A percentile compares a stretch with the other conserved stretches of the same genome.
Evolutionary conservation across 1,284 basidiomycete species (phyloP).

Genomic region (Ceratobasidium sp.): DNA sequence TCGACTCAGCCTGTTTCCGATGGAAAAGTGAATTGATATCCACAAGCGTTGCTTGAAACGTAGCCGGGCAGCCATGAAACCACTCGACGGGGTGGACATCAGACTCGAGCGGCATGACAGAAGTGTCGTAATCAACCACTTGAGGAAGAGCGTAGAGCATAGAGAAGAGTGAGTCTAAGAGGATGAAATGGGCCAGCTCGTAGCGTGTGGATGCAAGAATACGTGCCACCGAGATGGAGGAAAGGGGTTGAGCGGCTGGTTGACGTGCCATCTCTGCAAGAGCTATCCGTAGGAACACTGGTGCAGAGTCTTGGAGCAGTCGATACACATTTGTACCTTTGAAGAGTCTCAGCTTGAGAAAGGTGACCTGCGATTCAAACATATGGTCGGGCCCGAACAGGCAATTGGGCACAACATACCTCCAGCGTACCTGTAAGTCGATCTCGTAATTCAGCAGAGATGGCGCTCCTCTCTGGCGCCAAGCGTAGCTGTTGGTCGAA

Average conservation of each 20-base stretch:
- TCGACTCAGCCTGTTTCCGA: not conserved
- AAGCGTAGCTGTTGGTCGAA: not conserved
- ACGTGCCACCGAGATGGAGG: not conserved
- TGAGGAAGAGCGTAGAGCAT: no score
- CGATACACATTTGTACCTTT: not conserved
- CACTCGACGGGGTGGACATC: conserved; percentile 1
- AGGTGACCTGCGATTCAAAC: not conserved
- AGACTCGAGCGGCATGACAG: not conserved
- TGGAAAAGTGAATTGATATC: conserved; percentile 26
- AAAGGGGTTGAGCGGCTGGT: not conserved
- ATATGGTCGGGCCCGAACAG: not conserved
- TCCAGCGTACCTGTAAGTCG: conserved; percentile 14
- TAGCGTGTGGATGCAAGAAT: conserved; percentile 1
- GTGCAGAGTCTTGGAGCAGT: not conserved
- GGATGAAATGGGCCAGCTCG: conserved; percentile 10
- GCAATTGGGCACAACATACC: not conserved
- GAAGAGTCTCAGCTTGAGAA: not conserved
- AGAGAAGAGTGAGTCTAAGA: conserved; percentile 17
- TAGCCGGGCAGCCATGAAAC: conserved; percentile 5
- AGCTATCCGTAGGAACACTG: conserved; percentile 9
- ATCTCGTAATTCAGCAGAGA: not conserved
- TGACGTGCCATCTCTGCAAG: not conserved
- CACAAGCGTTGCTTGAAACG: conserved; percentile 6
- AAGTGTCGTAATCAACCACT: no score
- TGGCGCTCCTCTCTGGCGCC: not conserved